phyloP scores from a whole-genome alignment of 2,329 filamentous ascomycete genomes.

The Aspergillus nomiae region DNA sequence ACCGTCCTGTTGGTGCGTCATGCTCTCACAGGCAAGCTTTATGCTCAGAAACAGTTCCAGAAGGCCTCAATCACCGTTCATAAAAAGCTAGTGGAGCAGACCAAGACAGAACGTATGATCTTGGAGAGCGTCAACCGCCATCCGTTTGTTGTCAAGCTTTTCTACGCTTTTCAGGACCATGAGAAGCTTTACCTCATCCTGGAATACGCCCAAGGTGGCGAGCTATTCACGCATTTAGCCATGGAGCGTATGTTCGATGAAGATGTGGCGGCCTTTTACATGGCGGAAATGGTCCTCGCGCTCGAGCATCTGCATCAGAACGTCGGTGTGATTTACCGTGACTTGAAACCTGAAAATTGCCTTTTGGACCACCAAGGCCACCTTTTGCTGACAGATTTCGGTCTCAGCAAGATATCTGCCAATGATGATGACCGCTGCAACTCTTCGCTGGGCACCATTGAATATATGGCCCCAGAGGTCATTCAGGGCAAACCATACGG shows the following conservation, averaged over 20 bases:
- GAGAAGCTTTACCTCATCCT: conserved; percentile 97
- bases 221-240: conserved; percentile 92
- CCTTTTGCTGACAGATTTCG: conserved; percentile 93
- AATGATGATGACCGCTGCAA: conserved; percentile 72
- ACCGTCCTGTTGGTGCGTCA: conserved; percentile 95
- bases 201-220: conserved; percentile 95
- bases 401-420: conserved; percentile 89
- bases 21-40: conserved; percentile 80
- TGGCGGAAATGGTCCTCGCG: conserved; percentile 96
- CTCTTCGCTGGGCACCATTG: conserved; percentile 89
- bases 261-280: conserved; percentile 89
- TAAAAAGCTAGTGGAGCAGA: conserved; percentile 95
- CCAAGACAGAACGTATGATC: conserved; percentile 93
- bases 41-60: conserved; percentile 97
- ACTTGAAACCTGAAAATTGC: conserved; percentile 97
- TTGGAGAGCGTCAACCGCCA: conserved; percentile 95
- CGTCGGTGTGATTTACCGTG: conserved; percentile 92
- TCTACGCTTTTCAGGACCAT: conserved; percentile 96
- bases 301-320: conserved; percentile 90
- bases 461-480: conserved; percentile 99
- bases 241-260: conserved; percentile 96
- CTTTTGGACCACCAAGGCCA: conserved; percentile 90
- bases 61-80: conserved; percentile 95
- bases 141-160: conserved; percentile 96
- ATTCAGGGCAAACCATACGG: conserved; percentile 86